Percentiles rank a stretch among this genome's conserved stretches.
phyloP scores from a whole-genome alignment of 2,329 filamentous ascomycete species.

The Penicillium freii region DNA sequence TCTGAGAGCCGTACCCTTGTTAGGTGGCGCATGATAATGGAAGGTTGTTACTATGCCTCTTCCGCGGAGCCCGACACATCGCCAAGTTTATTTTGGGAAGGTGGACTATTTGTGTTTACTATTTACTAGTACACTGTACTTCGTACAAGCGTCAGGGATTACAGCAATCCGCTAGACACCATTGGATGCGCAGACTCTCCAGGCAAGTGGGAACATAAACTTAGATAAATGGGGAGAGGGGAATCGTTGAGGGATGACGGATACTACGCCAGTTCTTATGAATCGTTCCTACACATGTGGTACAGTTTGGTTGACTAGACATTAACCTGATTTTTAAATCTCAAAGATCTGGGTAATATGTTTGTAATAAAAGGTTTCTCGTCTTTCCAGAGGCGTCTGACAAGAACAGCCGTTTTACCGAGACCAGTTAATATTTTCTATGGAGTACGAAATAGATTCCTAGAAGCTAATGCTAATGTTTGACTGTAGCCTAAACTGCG shows the following conservation, averaged over 20 bases:
- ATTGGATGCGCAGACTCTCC: not conserved
- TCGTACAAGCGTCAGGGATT: not conserved
- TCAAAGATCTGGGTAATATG: not conserved
- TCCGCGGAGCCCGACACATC: not conserved
- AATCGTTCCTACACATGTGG: not conserved
- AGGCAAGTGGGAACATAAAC: not conserved
- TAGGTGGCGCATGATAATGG: not conserved
- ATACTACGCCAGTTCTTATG: not conserved
- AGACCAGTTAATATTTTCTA: not conserved
- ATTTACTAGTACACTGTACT: not conserved
- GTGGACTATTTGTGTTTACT: not conserved
- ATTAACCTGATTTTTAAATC: not conserved
- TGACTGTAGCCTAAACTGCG: not conserved
- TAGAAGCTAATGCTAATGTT: not conserved
- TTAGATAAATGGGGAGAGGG: not conserved
- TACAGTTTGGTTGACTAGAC: not conserved
- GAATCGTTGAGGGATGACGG: not conserved
- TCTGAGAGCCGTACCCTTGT: not conserved
- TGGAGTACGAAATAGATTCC: not conserved
- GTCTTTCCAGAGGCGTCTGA: not conserved
- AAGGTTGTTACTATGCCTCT: not conserved
- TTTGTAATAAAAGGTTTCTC: not conserved
- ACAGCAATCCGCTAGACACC: not conserved
- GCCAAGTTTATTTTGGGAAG: not conserved
- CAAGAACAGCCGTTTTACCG: too few species aligned